phyloP scores from a whole-genome alignment of 495 filamentous ascomycete genomes.

The Penicillium dipodomyicola region DNA sequence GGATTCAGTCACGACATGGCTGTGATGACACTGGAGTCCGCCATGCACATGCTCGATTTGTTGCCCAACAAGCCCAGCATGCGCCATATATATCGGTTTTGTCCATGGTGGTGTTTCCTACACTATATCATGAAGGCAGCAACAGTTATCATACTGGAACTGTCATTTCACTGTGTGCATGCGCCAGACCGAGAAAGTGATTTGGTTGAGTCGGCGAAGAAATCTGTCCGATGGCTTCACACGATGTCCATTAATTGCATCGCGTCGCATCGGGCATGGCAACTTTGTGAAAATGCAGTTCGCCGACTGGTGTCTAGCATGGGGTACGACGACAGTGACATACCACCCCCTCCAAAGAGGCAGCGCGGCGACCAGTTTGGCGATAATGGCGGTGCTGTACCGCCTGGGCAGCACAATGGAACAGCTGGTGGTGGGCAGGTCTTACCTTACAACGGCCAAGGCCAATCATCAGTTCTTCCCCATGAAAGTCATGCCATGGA shows the following conservation, averaged over 20 bases:
- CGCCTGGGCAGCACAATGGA: too few relatives aligned
- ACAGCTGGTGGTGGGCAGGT: too few relatives aligned
- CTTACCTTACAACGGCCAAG: not conserved
- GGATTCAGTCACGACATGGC: slow-evolving; percentile 57
- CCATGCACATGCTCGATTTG: slow-evolving; percentile 51
- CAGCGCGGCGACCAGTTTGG: not conserved
- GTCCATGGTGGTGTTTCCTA: slow-evolving; percentile 64
- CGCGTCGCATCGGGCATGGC: slow-evolving; percentile 54
- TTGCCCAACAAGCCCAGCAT: slow-evolving; percentile 48
- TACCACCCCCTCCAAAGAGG: slow-evolving; percentile 26
- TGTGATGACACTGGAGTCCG: slow-evolving; percentile 52
- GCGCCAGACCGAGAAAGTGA: slow-evolving; percentile 47
- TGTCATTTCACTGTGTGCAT: slow-evolving; percentile 56
- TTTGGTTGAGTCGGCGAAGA: slow-evolving; percentile 50
- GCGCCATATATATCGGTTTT: slow-evolving; percentile 48
- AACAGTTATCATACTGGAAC: slow-evolving; percentile 59
- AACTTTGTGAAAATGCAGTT: slow-evolving; percentile 44
- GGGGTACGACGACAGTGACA: slow-evolving; percentile 2
- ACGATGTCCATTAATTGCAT: slow-evolving; percentile 52
- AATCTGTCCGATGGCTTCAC: slow-evolving; percentile 55
- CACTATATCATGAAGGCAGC: slow-evolving; percentile 64
- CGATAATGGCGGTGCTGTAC: not conserved
- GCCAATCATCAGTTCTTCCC: not conserved
- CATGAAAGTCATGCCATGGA: not conserved
- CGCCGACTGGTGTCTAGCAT: slow-evolving; percentile 24